These are phyloP conservation scores for Raphanus hybrid DNA, from an alignment of 441 rosid genomes.

Conservation along the genomic window DNA sequence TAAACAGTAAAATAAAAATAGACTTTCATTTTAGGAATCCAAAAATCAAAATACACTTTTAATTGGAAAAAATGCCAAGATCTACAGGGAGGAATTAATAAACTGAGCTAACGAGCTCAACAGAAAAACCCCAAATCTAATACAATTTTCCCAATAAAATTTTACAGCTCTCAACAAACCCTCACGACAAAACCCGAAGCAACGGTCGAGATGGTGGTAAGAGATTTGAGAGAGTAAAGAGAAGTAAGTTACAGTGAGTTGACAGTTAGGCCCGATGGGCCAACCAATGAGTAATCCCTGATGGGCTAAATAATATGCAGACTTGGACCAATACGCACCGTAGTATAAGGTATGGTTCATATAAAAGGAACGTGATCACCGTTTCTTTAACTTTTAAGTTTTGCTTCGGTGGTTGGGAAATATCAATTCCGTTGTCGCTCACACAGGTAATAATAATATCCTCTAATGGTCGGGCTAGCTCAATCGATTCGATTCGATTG, in stretches of 20 bases:
- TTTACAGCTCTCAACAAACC: slow-evolving; percentile 6
- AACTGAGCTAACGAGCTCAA: too few species aligned
- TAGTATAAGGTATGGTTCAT: too few species aligned
- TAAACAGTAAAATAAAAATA: neutral
- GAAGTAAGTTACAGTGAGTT: neutral
- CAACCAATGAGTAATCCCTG: slow-evolving; percentile 19
- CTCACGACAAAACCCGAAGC: neutral
- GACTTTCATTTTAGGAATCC: neutral
- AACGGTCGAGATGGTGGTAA: neutral
- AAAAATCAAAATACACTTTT: neutral
- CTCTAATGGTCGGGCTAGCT: too few species aligned
- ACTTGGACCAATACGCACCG: too few species aligned
- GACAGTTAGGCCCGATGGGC: slow-evolving; percentile 16
- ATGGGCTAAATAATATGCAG: too few species aligned
- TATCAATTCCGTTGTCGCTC: too few species aligned
- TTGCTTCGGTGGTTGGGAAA: too few species aligned
- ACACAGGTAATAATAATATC: too few species aligned
- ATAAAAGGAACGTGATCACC: too few species aligned
- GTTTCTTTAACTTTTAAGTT: too few species aligned
- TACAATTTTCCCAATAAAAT: neutral
- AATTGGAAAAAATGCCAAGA: neutral
- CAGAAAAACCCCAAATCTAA: neutral
- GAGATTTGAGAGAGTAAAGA: too few species aligned
- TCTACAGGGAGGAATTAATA: neutral
- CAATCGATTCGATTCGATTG: too few species aligned